Base-by-base conservation (phyloP, 495 filamentous ascomycete species). In the Gamarada debralockiae region DNA sequence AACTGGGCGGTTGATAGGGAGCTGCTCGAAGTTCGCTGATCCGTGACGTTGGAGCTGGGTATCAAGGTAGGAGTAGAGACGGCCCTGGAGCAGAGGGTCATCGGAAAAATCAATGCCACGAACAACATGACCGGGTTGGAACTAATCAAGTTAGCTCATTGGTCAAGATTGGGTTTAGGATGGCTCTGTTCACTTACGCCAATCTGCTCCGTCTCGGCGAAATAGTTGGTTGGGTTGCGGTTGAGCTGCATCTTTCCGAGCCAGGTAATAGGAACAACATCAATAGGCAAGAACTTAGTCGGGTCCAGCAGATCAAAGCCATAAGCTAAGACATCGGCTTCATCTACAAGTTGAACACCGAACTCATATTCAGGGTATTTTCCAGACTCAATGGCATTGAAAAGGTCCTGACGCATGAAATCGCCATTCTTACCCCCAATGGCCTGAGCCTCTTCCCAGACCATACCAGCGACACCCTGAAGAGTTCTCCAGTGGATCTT, bases 1-100 rank as follows among this genome's bases (percentile, higher is more conserved):
- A 63, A 68, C 72, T 14, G 59, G 59, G 10, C 45, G 36, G 27
- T 63, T 63, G n/a, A 63, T 41, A 20, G 60, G 60, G 3, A 63
- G 36, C 6, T 52, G 58, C 10, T 60, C 44, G 46, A 23, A 66
- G 70, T 77, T 58, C 71, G 74, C 41, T 58, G 60, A 62, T 43
- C 39, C 45, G 46, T 57, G 15, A 12, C 41, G 40, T 45, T 64
- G 57, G 27, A 50, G 34, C 24, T 21, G 23, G 18, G 39, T 50
- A 39, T 43, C 53, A 41, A 29, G 34, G 39, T 54, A 57, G 45
- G 43, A 55, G 3, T 50, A 40, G n/a, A 46, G 53, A 23, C 46
- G 55, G 41, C 55, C 43, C 46, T 47, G 37, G 42, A 63, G 46
- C 9, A 54, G 65, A 2, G 70, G 68, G 61, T 73, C 70, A 53